phyloP scores from a whole-genome alignment of 1,139 yeast genomes.

The Saccharomyces hybrid region DNA sequence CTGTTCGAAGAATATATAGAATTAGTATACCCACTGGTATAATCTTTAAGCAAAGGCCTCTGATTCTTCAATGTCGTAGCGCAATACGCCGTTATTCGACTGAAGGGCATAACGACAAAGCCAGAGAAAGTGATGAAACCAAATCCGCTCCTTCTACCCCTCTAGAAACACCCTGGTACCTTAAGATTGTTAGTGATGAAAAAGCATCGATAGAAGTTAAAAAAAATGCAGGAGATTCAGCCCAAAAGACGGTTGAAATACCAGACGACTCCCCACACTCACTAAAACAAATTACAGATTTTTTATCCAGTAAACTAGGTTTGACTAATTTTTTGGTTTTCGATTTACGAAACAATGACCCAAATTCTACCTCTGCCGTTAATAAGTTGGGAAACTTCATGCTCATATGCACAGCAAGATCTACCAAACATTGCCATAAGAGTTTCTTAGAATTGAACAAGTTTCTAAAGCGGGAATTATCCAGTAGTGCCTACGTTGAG shows the following conservation, averaged over 20 bases:
- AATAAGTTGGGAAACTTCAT: constrained; percentile 41
- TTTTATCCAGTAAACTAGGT: constrained; percentile 56
- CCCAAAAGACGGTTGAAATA: constrained; percentile 22
- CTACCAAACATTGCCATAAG: constrained; percentile 65
- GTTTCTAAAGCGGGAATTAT: constrained; percentile 39
- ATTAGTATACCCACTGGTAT: not conserved
- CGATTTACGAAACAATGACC: constrained; percentile 44
- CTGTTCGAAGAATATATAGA: not conserved
- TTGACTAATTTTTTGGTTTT: constrained; percentile 52
- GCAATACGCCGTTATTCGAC: not conserved
- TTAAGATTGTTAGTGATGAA: constrained; percentile 19
- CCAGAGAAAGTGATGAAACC: not conserved
- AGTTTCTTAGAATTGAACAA: constrained; percentile 55
- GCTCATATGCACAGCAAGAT: constrained; percentile 70
- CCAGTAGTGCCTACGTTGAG: constrained; percentile 49
- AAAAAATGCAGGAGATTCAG: constrained; percentile 5
- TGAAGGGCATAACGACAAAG: not conserved
- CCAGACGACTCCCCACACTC: constrained; percentile 53
- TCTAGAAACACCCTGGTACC: constrained; percentile 24
- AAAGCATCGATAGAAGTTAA: constrained; percentile 4
- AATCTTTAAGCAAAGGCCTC: not conserved
- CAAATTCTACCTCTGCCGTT: constrained; percentile 41
- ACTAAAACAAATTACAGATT: constrained; percentile 39
- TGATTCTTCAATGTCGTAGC: not conserved
- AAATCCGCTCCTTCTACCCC: not conserved